phyloP scores from a whole-genome alignment of 2,329 filamentous ascomycete species.

The Curvularia spicifera region DNA sequence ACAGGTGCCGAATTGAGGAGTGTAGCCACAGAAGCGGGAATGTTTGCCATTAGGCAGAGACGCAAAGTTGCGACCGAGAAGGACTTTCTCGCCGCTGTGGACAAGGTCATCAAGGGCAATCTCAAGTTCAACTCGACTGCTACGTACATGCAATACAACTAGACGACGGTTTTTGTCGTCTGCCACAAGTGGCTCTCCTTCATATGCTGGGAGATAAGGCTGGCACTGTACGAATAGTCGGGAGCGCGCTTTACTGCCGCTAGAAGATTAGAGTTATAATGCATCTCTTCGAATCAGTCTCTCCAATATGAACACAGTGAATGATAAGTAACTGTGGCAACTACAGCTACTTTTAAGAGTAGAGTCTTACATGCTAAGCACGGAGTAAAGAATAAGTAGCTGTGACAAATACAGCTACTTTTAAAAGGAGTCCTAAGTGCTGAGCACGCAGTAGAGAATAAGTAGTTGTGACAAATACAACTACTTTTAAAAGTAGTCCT shows the following conservation, averaged over 20 bases:
- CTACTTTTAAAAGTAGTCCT: no score
- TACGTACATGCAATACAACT: conserved; percentile 99
- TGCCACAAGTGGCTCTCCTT: background rate
- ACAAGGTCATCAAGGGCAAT: conserved; percentile 99
- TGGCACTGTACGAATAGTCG: conserved; percentile 9
- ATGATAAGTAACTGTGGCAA: no score
- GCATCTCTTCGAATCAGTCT: background rate
- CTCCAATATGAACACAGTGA: no score
- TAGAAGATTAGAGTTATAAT: no score
- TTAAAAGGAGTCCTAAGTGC: no score
- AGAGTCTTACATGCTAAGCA: no score
- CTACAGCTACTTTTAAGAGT: no score
- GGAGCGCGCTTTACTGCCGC: no score
- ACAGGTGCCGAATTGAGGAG: conserved; percentile 95
- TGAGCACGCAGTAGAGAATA: no score
- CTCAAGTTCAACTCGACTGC: conserved; percentile 68
- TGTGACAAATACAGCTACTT: no score
- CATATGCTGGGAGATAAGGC: background rate
- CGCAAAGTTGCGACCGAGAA: conserved; percentile 99
- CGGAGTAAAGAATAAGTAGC: no score
- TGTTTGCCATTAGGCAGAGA: conserved; percentile 94
- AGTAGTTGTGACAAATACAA: no score
- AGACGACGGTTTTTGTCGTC: conserved; percentile 44
- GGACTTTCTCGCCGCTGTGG: conserved; percentile 95
- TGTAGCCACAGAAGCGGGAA: conserved; percentile 96